Evolutionary conservation across 1,284 basidiomycete species (phyloP).

Genomic region (Malassezia psittaci): DNA sequence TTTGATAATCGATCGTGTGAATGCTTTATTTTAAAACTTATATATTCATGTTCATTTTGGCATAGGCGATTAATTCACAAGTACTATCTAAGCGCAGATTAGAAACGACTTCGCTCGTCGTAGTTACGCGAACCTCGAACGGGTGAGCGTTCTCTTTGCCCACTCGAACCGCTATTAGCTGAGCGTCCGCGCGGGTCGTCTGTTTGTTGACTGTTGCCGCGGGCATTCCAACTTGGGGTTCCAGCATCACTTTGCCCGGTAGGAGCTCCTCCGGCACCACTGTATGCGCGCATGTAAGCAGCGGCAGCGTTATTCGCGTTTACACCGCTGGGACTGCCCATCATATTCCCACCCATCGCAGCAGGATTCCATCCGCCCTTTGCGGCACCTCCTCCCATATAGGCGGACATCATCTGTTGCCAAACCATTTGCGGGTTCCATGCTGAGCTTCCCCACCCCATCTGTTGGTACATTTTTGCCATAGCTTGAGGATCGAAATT

Average conservation of each 20-base stretch:
- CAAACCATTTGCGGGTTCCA: slow-evolving; percentile 46
- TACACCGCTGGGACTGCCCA: not conserved
- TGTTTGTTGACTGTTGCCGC: not conserved
- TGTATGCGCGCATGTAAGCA: slow-evolving; percentile 10
- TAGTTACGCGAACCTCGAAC: slow-evolving; percentile 16
- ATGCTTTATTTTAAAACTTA: not conserved
- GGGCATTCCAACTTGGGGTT: not conserved
- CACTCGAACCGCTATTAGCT: not conserved
- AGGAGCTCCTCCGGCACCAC: not conserved
- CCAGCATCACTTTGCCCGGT: not conserved
- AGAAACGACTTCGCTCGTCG: slow-evolving; percentile 17
- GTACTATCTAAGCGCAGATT: not conserved
- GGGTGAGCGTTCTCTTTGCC: slow-evolving; percentile 16
- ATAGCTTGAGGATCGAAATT: slow-evolving; percentile 52
- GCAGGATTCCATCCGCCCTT: slow-evolving; percentile 9
- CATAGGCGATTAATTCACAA: too few relatives aligned
- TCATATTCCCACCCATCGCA: slow-evolving; percentile 3
- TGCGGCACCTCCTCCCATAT: slow-evolving; percentile 18
- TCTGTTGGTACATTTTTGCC: slow-evolving; percentile 54
- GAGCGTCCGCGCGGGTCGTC: slow-evolving; percentile 3
- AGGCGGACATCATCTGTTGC: slow-evolving; percentile 41
- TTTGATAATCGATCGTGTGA: not conserved
- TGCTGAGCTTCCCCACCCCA: slow-evolving; percentile 48
- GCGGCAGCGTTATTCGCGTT: not conserved
- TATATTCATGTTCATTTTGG: not conserved